phyloP scores from a whole-genome alignment of 129 eudicot genomes.

The Erigeron canadensis region DNA sequence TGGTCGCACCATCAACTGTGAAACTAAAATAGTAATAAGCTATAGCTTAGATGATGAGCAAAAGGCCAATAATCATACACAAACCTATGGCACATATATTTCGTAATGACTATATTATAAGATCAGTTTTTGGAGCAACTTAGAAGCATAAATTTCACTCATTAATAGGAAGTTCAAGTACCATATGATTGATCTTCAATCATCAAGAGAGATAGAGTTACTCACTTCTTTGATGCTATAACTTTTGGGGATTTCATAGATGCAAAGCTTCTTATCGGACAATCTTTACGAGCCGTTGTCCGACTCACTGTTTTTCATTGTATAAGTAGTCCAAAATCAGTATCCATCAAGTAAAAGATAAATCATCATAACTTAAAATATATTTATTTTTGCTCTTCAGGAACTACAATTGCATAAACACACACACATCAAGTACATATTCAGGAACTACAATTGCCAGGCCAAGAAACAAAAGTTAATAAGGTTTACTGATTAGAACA shows the following conservation, averaged over 20 bases:
- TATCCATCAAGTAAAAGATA: conserved; percentile 4
- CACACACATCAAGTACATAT: neutral
- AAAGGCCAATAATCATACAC: conserved; percentile 5
- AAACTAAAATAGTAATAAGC: neutral
- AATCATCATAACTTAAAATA: conserved; percentile 1
- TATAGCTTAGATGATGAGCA: neutral
- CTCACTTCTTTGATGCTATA: conserved; percentile 63
- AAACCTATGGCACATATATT: neutral
- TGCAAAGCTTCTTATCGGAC: conserved; percentile 59
- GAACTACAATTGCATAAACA: neutral
- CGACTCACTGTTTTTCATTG: conserved; percentile 45
- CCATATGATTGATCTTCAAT: too few relatives aligned
- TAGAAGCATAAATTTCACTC: too few relatives aligned
- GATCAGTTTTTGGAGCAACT: too few relatives aligned
- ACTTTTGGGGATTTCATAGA: conserved; percentile 58
- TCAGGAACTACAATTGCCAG: conserved; percentile 5
- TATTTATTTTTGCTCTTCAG: neutral
- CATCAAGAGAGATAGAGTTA: neutral
- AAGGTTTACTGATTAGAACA: too few relatives aligned
- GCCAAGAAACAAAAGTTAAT: neutral
- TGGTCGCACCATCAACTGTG: neutral
- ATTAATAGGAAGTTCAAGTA: too few relatives aligned
- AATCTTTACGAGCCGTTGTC: conserved; percentile 24
- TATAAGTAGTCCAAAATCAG: conserved; percentile 28
- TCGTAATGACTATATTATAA: too few relatives aligned